Evolutionary conservation across 2,329 filamentous ascomycete genomes (phyloP).

Genomic region (Paracoccidioides brasiliensis): DNA sequence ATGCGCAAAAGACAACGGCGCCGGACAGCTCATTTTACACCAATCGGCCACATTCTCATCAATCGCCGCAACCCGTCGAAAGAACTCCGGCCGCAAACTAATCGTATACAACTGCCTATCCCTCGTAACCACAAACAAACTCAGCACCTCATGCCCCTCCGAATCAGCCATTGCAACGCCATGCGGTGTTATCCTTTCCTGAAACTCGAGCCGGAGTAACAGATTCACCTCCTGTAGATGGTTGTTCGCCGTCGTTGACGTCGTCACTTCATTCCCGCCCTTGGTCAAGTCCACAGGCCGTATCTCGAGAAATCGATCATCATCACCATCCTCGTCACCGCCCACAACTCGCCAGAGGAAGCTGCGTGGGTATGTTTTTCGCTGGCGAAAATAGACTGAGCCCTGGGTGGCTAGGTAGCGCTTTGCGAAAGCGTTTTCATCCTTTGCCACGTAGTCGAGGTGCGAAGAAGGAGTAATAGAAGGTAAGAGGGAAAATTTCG

Average conservation of each 20-base stretch:
- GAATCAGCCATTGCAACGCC: conserved; percentile 76
- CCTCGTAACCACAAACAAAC: conserved; percentile 66
- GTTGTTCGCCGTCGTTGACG: neutral
- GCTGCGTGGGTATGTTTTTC: conserved; percentile 62
- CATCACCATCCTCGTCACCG: conserved; percentile 36
- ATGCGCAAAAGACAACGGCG: conserved; percentile 62
- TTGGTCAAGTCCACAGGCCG: conserved; percentile 70
- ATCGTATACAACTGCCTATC: conserved; percentile 73
- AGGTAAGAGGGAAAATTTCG: conserved; percentile 36
- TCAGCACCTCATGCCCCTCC: conserved; percentile 62
- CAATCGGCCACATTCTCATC: conserved; percentile 64
- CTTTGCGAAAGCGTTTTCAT: conserved; percentile 53
- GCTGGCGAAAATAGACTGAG: conserved; percentile 71
- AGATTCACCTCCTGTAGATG: conserved; percentile 52
- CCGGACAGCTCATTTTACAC: conserved; percentile 60
- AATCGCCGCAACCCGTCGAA: conserved; percentile 54
- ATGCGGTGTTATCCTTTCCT: conserved; percentile 56
- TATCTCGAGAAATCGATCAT: conserved; percentile 58
- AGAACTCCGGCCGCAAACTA: conserved; percentile 69
- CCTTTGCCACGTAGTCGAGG: conserved; percentile 40
- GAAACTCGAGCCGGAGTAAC: conserved; percentile 65
- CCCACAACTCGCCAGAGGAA: conserved; percentile 88
- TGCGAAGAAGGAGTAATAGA: conserved; percentile 28
- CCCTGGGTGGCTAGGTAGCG: conserved; percentile 64
- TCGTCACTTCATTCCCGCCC: conserved; percentile 33